Base-by-base conservation (phyloP, 1,139 yeast genomes). In the Yamadazyma aaseri region DNA sequence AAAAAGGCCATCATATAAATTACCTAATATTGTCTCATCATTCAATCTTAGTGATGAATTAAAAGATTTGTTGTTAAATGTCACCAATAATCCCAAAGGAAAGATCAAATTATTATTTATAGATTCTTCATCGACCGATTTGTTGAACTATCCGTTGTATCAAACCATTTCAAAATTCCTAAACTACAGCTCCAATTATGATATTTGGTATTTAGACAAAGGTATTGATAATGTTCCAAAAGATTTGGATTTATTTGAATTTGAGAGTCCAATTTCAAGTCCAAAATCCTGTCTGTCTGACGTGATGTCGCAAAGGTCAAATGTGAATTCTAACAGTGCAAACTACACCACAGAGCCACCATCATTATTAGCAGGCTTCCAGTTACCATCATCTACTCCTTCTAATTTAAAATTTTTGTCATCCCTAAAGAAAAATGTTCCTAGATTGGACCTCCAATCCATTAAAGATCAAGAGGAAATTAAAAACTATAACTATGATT, bases 101-200 rank as follows among this genome's bases (percentile, higher is more conserved):
- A 18, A 8, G 9, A 18, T 24, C 21, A 51, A 53, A 6, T 53
- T 81, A 16, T 55, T 82, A 9, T 54, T 82, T 18, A 80, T 82
- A 47, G 89, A 82, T 44, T 46, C 57, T 14, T 45, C 49, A 22
- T 58, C 70, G 12, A 34, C 39, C 10, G 44, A 44, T 7, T 51
- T 55, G 18, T 53, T 72, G n/a, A 55, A 71, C 1, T 55, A 60
- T 25, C 63, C 61, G 32, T 44, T 73, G 9, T 60, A 57, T 42
- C 76, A 71, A 37, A 71, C 74, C 1, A 51, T 70, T 28, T 44
- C 51, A 34, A 73, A 73, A 41, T 72, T 74, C 42, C 42, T 54
- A 20, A 49, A 49, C 11, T 52, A 48, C 23, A 43, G 49, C 16
- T 44, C 50, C 3, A 50, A 51, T 7, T 68, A 66, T 32, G 44